Evolutionary conservation across 257 asterid genomes (phyloP).

Genomic region (Capsicum baccatum): DNA sequence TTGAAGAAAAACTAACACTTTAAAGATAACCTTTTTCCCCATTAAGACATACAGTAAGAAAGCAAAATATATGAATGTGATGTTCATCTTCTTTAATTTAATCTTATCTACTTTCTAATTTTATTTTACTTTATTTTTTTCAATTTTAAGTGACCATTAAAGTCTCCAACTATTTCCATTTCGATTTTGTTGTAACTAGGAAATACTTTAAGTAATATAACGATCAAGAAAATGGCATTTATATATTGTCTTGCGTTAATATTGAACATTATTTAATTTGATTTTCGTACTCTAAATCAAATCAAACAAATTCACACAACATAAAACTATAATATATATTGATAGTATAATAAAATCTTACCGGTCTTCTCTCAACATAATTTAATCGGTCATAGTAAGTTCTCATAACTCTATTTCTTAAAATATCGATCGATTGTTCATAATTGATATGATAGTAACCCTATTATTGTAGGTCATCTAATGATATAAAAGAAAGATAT

Average conservation of each 20-base stretch:
- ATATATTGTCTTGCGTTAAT: neutral
- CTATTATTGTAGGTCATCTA: neutral
- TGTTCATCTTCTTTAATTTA: slow-evolving; percentile 14
- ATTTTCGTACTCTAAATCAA: too few relatives aligned
- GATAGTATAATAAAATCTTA: neutral
- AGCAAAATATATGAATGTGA: slow-evolving; percentile 15
- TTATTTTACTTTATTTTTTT: neutral
- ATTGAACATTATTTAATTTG: too few relatives aligned
- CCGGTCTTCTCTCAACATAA: neutral
- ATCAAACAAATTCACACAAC: neutral
- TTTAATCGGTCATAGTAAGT: neutral
- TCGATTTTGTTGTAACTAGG: neutral
- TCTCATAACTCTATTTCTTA: neutral
- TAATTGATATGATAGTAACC: neutral
- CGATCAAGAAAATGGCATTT: slow-evolving; percentile 20
- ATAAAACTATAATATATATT: too few relatives aligned
- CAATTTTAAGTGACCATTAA: neutral
- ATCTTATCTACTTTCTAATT: slow-evolving; percentile 6
- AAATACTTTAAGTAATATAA: neutral
- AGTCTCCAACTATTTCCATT: neutral
- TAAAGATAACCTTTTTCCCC: neutral
- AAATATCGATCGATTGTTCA: neutral
- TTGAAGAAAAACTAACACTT: neutral
- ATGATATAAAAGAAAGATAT: neutral
- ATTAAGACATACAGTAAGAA: neutral